phyloP scores from a whole-genome alignment of 805 yeast genomes.

The Candida multigemmis region DNA sequence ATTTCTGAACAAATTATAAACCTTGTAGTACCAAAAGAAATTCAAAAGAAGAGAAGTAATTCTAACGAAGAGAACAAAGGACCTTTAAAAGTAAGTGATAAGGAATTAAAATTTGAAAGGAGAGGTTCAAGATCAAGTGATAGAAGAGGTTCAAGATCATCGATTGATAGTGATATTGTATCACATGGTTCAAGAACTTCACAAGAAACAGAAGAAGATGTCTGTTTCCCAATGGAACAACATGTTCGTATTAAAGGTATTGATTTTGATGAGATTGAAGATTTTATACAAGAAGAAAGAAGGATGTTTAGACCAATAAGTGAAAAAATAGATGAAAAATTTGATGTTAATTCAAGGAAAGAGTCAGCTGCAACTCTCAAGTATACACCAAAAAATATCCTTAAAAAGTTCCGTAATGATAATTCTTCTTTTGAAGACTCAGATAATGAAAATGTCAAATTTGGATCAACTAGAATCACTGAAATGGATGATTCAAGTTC shows the following conservation, averaged over 20 bases:
- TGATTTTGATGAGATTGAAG: slow-evolving; percentile 86
- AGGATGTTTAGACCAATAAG: slow-evolving; percentile 13
- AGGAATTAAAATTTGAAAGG: neutral
- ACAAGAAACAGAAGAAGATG: slow-evolving; percentile 95
- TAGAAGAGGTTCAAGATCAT: slow-evolving; percentile 24
- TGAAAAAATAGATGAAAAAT: slow-evolving; percentile 13
- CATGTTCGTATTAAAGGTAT: slow-evolving; percentile 59
- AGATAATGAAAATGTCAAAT: slow-evolving; percentile 25
- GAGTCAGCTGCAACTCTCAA: slow-evolving; percentile 40
- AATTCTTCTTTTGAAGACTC: slow-evolving; percentile 4
- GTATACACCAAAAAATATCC: slow-evolving; percentile 46
- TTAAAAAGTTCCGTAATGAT: slow-evolving; percentile 6
- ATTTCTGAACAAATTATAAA: slow-evolving; percentile 19
- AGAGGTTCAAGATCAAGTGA: slow-evolving; percentile 5
- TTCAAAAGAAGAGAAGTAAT: slow-evolving; percentile 2
- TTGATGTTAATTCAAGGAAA: slow-evolving; percentile 4
- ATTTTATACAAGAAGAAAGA: slow-evolving; percentile 57
- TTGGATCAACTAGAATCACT: slow-evolving; percentile 28
- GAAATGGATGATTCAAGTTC: slow-evolving; percentile 9
- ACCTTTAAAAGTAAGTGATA: slow-evolving; percentile 9
- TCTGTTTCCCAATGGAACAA: slow-evolving; percentile 89
- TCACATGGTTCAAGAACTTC: slow-evolving; percentile 71
- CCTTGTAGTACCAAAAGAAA: slow-evolving; percentile 22
- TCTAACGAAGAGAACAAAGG: slow-evolving; percentile 12
- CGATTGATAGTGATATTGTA: slow-evolving; percentile 55